These are phyloP conservation scores for Ophiostoma ips DNA, from an alignment of 2,329 filamentous ascomycete species.

Conservation along the genomic window DNA sequence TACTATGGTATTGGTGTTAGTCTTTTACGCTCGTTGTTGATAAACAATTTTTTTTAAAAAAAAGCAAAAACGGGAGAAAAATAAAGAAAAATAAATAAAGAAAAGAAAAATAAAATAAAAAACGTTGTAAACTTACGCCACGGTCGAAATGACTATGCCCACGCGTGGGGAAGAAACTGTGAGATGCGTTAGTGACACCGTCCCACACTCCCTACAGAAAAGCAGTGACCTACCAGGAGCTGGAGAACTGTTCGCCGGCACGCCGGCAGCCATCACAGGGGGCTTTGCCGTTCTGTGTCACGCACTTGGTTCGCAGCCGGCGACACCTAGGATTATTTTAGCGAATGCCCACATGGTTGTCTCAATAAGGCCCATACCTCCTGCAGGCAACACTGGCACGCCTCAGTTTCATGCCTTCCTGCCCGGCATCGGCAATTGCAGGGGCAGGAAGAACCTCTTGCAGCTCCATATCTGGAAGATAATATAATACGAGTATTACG, in stretches of 20 bases:
- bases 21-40: too few species aligned
- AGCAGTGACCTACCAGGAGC: background rate
- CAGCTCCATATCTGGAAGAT: background rate
- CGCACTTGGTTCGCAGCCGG: conserved; percentile 8
- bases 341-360: too few species aligned
- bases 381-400: conserved; percentile 6
- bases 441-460: background rate
- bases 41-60: too few species aligned
- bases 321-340: conserved; percentile 4
- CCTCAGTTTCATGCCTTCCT: background rate
- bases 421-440: background rate
- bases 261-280: conserved; percentile 7
- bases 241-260: background rate
- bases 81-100: too few species aligned
- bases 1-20: too few species aligned
- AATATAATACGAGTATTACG: background rate
- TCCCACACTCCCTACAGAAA: background rate
- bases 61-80: too few species aligned
- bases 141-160: conserved; percentile 7
- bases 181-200: background rate
- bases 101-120: too few species aligned
- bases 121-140: conserved; percentile 1
- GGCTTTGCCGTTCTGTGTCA: background rate
- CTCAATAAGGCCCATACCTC: background rate
- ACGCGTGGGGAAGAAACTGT: conserved; percentile 3